Base-by-base conservation (phyloP, 208 protist species). In the Strigomonas culicis region DNA sequence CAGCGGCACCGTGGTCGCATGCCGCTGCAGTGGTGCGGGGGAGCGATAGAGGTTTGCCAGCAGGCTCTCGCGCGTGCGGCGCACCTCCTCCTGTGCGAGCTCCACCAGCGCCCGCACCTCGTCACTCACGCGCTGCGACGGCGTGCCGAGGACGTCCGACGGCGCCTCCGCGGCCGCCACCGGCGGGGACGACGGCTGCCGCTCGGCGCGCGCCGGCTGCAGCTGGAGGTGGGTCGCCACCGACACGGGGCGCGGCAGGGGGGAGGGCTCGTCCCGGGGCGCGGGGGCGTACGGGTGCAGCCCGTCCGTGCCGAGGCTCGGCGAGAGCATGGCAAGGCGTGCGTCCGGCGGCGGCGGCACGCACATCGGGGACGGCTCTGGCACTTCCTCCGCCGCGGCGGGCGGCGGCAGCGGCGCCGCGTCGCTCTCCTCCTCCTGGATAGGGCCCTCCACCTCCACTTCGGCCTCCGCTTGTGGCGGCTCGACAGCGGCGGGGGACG, bases 51-150 rank as follows among this genome's bases (percentile, higher is more conserved):
- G 30, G 4, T 72, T 78, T 17, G 82, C 66, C 17, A 94, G 55
- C 24, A 94, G 74, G 32, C 78, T 88, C 43, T 86, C 71, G 53
- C 88, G 86, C 10, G 84, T 86, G 13, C 78, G 81, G 15, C 73
- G 79, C 52, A 94, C 71, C 60, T 92, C 76, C 44, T 80, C 81
- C 58, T 85, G 77, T 1, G 84, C 82, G 31, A 69, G 68, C 64
- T 79, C 68, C 44, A 94, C 77, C 63, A 94, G 62, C 55, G 72
- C 72, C 21, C 58, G 51, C 71, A 92, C 74, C 51, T 94, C 88
- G 11, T 84, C 82, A 59, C 82, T 88, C 30, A 84, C 70, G 17
- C 80, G 82, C 27, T 32, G 52, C 21, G 69, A 76, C 34, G 77
- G 66, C n/a, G 70, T 44, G 57, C 31, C 41, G 60, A 68, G 41